phyloP scores from a whole-genome alignment of 148 eudicot genomes.

The Mesembryanthemum crystallinum region DNA sequence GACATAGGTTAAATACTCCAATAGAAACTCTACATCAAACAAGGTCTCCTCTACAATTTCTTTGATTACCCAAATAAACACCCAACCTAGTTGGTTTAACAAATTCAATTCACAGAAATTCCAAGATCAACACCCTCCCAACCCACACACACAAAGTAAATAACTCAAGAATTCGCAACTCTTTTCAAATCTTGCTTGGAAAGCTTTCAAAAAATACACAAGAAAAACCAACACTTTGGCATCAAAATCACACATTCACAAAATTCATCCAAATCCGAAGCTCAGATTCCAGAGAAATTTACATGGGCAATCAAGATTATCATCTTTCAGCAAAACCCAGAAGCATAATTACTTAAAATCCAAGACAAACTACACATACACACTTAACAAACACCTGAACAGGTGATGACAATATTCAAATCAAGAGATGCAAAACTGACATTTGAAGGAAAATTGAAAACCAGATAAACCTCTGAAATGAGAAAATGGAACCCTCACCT shows the following conservation, averaged over 20 bases:
- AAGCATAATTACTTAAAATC: not conserved
- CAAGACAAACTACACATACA: not conserved
- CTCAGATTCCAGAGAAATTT: not conserved
- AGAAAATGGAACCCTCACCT: not conserved
- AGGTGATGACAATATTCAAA: not conserved
- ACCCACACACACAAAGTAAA: not conserved
- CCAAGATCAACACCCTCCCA: slow-evolving; percentile 5
- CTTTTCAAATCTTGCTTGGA: not conserved
- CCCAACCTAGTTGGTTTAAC: not conserved
- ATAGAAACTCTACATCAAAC: not conserved
- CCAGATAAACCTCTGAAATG: not conserved
- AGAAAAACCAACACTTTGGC: not conserved
- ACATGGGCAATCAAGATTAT: not conserved
- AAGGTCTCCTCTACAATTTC: not conserved
- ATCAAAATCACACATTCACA: not conserved
- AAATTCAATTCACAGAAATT: not conserved
- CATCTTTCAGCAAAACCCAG: slow-evolving; percentile 7
- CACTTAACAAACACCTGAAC: not conserved
- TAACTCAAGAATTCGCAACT: not conserved
- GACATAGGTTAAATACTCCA: not conserved
- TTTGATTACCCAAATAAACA: not conserved
- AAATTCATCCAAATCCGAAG: not conserved
- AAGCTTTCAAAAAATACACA: not conserved
- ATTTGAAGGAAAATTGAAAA: not conserved
- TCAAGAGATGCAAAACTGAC: not conserved